These are phyloP conservation scores for Fusarium solani-melongenae DNA, from an alignment of 2,329 filamentous ascomycete species.

Conservation along the genomic window DNA sequence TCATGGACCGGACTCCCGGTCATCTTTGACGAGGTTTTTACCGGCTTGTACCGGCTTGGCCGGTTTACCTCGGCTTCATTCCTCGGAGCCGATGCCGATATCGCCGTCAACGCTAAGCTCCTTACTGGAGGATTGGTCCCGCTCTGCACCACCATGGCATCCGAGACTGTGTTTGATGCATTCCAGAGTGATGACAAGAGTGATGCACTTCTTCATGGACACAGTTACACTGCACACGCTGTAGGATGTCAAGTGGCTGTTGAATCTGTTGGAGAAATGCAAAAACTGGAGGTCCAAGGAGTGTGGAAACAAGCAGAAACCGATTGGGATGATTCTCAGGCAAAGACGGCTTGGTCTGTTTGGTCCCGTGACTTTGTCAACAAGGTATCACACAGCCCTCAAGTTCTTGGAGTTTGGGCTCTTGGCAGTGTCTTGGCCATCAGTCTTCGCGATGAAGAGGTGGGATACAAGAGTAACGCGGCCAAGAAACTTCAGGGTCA, in stretches of 20 bases:
- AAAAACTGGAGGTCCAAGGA: slow-evolving; percentile 64
- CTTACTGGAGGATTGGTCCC: slow-evolving; percentile 84
- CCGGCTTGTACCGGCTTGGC: slow-evolving; percentile 84
- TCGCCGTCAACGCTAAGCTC: slow-evolving; percentile 85
- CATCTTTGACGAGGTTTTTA: slow-evolving; percentile 90
- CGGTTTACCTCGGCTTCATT: slow-evolving; percentile 77
- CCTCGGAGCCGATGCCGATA: slow-evolving; percentile 75
- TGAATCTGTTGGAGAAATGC: slow-evolving; percentile 71
- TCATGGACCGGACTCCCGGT: slow-evolving; percentile 81
- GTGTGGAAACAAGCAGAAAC: slow-evolving; percentile 59
- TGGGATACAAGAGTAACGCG: slow-evolving; percentile 60
- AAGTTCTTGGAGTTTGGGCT: slow-evolving; percentile 75
- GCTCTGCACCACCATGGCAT: slow-evolving; percentile 80
- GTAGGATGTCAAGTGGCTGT: slow-evolving; percentile 83
- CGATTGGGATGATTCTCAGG: slow-evolving; percentile 16
- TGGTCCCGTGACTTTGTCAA: slow-evolving; percentile 74
- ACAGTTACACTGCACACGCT: slow-evolving; percentile 88
- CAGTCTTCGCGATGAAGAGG: slow-evolving; percentile 54
- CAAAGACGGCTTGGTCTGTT: slow-evolving; percentile 68
- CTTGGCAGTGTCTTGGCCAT: slow-evolving; percentile 81
- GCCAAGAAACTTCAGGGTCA: slow-evolving; percentile 56
- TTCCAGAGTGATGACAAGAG: slow-evolving; percentile 80
- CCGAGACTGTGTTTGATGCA: slow-evolving; percentile 76
- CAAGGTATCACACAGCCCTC: slow-evolving; percentile 64
- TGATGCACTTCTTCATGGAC: slow-evolving; percentile 83